A percentile compares a stretch with the other conserved stretches of the same genome.
Conservation (phyloP, 805 yeast genomes). For the Danielia reshetovae region DNA sequence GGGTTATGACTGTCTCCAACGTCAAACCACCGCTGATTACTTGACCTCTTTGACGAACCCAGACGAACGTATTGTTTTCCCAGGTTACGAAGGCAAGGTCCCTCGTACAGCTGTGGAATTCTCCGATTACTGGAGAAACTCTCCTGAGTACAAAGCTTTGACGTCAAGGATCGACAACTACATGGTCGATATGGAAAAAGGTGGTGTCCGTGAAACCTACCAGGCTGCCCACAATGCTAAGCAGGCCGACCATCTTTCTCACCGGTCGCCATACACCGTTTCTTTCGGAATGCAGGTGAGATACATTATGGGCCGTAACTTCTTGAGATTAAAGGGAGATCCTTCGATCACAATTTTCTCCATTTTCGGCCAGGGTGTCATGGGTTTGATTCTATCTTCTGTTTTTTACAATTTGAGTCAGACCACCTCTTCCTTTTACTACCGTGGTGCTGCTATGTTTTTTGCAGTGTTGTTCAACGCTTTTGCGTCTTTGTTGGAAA, state of each 20-base stretch:
- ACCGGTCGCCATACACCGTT: conserved; percentile 34
- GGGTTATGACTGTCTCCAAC: conserved; percentile 60
- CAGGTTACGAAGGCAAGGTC: conserved; percentile 48
- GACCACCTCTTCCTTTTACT: conserved; percentile 52
- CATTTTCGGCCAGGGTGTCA: conserved; percentile 49
- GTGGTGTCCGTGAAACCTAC: conserved; percentile 10
- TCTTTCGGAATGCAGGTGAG: conserved; percentile 27
- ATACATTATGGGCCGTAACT: conserved; percentile 51
- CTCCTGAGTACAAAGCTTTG: conserved; percentile 46
- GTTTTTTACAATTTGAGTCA: conserved; percentile 50
- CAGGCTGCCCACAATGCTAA: conserved; percentile 28
- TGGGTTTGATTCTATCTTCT: conserved; percentile 60
- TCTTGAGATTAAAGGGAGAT: conserved; percentile 53
- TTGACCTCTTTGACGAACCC: conserved; percentile 68
- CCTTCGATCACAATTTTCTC: conserved; percentile 50
- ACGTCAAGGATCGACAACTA: conserved; percentile 40
- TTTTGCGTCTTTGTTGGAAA: conserved; percentile 56
- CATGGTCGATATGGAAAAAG: conserved; percentile 18
- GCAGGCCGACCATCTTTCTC: conserved; percentile 36
- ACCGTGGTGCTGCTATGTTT: conserved; percentile 62
- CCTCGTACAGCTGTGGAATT: conserved; percentile 58
- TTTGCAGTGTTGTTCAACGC: conserved; percentile 60
- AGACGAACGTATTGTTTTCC: conserved; percentile 47
- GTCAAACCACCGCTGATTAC: conserved; percentile 68
- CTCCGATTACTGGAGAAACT: conserved; percentile 55